These are phyloP conservation scores for Whalleya microplaca DNA, from an alignment of 2,329 filamentous ascomycete species.

Conservation along the genomic window DNA sequence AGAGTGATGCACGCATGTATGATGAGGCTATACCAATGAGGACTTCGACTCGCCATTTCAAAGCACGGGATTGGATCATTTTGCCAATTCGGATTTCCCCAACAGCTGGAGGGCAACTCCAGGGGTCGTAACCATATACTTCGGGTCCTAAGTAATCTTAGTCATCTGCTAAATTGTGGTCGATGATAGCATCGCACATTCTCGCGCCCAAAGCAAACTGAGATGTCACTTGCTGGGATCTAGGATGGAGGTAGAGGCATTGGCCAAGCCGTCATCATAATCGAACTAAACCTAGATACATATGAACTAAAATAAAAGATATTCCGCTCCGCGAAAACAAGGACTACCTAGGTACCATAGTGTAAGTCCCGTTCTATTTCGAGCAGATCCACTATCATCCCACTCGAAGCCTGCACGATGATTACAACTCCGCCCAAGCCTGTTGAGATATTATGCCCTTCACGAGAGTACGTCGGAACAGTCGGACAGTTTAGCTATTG, in stretches of 20 bases:
- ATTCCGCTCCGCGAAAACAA: neutral
- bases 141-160: neutral
- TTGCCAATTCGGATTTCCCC: neutral
- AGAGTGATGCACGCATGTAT: neutral
- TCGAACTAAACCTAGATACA: neutral
- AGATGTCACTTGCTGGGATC: neutral
- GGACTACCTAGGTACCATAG: neutral
- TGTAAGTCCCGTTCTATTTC: too few species aligned
- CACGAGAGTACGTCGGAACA: neutral
- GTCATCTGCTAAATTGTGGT: neutral
- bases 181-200: neutral
- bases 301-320: neutral
- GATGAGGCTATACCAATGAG: neutral
- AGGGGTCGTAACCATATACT: neutral
- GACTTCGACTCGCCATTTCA: neutral
- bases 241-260: neutral
- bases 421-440: neutral
- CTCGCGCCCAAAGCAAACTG: neutral
- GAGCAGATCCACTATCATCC: too few species aligned
- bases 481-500: neutral
- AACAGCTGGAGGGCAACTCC: neutral
- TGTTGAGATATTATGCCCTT: neutral
- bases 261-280: neutral
- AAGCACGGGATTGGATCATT: neutral
- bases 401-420: neutral